Evolutionary conservation across 2,329 filamentous ascomycete genomes (phyloP), one percentile per base, ranked within the genome.

Genomic region (Botrytis sinoallii): DNA sequence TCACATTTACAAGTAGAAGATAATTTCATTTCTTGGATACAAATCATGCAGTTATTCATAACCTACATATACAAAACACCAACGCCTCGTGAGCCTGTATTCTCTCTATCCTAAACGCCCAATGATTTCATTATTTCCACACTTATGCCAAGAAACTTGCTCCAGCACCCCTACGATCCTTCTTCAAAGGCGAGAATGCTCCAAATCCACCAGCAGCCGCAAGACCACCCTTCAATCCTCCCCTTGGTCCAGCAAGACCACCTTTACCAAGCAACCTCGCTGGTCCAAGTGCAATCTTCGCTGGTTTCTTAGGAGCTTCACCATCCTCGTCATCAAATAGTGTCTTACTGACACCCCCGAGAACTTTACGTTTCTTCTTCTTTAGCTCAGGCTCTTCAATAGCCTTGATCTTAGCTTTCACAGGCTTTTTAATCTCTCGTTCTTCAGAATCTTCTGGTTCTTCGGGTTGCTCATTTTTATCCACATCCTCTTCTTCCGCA

Each of bases 251-350:
- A 57, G 74, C 75, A 57, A 79, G 75, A 40, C 78, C 79, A 71
- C 80, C 78, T 75, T 78, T 81, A 6, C 78, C 77, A 44, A 82
- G 59, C 40, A 79, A 74, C 57, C 79, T 77, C 40, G 77, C 44
- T 22, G 78, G 74, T 22, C 77, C 80, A 66, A 83, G 78, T 68
- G 79, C 77, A 38, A 79, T 71, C 76, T 84, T 85, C 22, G 80
- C 75, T 74, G 81, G 79, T 65, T 81, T 80, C 75, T 82, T 80
- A 25, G 77, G 72, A 71, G 80, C 83, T 74, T 88, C 88, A 18
- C 82, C 89, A 14, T 92, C 91, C 7, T 91, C 91, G 14, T 92
- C 91, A 74, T 92, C 91, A 77, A 95, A 93, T 9, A 96, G 81
- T 4, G 89, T 92, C 77, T 87, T 88, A 35, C 87, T 85, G 35